Conservation (phyloP, 345 rosid genomes). For the Citrus reticulata region DNA sequence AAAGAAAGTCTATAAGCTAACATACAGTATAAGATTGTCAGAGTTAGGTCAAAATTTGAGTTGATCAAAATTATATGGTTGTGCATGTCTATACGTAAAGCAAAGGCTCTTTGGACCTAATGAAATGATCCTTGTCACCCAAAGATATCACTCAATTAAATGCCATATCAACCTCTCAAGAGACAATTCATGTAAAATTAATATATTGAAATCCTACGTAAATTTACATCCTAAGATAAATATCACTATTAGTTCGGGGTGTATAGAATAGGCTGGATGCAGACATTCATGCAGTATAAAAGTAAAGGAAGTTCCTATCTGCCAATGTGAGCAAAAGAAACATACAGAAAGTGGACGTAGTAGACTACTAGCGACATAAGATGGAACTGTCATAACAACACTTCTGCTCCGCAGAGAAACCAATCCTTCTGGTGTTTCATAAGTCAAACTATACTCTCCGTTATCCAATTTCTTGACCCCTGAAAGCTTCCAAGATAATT, state of each 20-base stretch:
- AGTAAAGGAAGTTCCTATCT: not conserved
- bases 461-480: constrained; percentile 56
- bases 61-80: not conserved
- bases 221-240: not conserved
- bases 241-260: not conserved
- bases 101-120: not conserved
- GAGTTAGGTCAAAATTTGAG: constrained; percentile 2
- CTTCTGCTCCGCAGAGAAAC: constrained; percentile 66
- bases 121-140: not conserved
- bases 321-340: constrained; percentile 14
- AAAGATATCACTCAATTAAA: not conserved
- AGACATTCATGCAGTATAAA: not conserved
- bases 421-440: constrained; percentile 86
- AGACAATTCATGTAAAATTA: too few relatives aligned
- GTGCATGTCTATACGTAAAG: not conserved
- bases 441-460: constrained; percentile 60
- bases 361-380: constrained; percentile 70
- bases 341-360: constrained; percentile 79
- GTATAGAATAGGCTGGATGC: not conserved
- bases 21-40: not conserved
- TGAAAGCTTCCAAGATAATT: constrained; percentile 81
- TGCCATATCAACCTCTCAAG: not conserved
- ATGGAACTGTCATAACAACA: constrained; percentile 82
- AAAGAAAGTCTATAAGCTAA: not conserved
- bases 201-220: too few relatives aligned